These are phyloP conservation scores for Stagonosporopsis cucurbitacearum DNA, from an alignment of 2,329 filamentous ascomycete species.

Conservation along the genomic window DNA sequence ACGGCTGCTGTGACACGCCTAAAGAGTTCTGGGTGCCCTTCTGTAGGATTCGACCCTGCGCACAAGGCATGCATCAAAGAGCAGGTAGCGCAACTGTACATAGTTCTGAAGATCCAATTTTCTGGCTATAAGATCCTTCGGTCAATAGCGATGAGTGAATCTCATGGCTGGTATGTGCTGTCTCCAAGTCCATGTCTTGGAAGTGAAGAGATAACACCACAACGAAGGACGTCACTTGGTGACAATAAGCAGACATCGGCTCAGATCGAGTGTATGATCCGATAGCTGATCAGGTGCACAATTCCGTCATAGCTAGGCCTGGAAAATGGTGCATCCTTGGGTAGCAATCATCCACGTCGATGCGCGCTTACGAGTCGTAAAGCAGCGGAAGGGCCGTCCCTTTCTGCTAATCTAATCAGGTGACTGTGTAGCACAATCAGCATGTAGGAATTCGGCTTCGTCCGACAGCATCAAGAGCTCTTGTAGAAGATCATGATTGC, in stretches of 20 bases:
- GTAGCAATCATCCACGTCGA: background rate
- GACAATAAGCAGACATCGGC: background rate
- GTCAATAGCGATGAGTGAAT: background rate
- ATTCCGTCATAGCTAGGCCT: background rate
- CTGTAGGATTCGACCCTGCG: background rate
- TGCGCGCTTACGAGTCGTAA: background rate
- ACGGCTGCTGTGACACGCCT: conserved; percentile 1
- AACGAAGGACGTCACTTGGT: background rate
- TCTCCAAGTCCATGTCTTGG: background rate
- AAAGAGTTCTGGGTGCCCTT: background rate
- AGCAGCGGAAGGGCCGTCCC: background rate
- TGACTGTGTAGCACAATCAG: background rate
- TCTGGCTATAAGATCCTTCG: background rate
- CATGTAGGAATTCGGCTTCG: background rate
- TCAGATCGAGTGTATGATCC: background rate
- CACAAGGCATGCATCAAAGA: background rate
- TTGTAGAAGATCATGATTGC: background rate
- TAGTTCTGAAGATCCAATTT: background rate
- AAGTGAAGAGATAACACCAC: background rate
- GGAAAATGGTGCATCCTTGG: background rate
- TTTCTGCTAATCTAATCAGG: background rate
- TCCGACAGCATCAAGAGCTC: background rate
- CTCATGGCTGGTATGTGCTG: background rate
- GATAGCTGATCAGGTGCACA: background rate
- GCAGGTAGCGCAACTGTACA: background rate